Evolutionary conservation across 2,329 filamentous ascomycete species (phyloP), one percentile per base, ranked within the genome.

Genomic region (Thielaviopsis cerberus): DNA sequence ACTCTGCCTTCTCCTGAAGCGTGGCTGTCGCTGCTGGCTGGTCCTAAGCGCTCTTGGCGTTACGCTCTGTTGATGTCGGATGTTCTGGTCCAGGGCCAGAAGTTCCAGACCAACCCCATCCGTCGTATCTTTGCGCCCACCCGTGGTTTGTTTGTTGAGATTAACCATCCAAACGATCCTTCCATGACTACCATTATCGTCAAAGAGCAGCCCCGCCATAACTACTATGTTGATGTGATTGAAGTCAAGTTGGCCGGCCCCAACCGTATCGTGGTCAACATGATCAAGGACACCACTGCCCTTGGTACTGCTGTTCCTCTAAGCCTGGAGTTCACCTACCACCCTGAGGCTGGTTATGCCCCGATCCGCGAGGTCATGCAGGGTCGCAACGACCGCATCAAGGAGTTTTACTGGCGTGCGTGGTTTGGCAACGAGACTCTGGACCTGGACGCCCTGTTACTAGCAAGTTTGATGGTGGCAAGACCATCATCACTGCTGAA

Each of bases 321-420:
- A 59, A 85, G 87, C 23, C 82, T 98, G 63, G 81, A 83, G 68
- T 97, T 97, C 74, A 88, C 80, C 4, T 98, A 98, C 73, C 87
- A 90, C 68, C 92, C 92, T 1, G 91, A 97, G 71, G 85, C 88
- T 59, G 92, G 92, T 27, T 98, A 96, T 68, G 91, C 94, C n/a
- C 92, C 92, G 20, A 95, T 98, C 64, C 85, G 85, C 62, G 92
- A 98, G 71, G 86, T 97, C 62, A 98, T 98, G 92, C 81, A 89
- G 37, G 85, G 81, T 58, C 88, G 92, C 67, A 98, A 98, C 69
- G 91, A 98, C 68, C 86, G 88, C 63, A 97, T 98, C 76, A 98
- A 98, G 77, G 88, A 95, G 71, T 98, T 98, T 70, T 98, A 98
- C 78, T 98, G 94, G 82, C 83, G 84, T 64, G 84, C 94, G 63